phyloP scores from a whole-genome alignment of 2,329 filamentous ascomycete genomes.

The Hawksworthiomyces lignivorus region DNA sequence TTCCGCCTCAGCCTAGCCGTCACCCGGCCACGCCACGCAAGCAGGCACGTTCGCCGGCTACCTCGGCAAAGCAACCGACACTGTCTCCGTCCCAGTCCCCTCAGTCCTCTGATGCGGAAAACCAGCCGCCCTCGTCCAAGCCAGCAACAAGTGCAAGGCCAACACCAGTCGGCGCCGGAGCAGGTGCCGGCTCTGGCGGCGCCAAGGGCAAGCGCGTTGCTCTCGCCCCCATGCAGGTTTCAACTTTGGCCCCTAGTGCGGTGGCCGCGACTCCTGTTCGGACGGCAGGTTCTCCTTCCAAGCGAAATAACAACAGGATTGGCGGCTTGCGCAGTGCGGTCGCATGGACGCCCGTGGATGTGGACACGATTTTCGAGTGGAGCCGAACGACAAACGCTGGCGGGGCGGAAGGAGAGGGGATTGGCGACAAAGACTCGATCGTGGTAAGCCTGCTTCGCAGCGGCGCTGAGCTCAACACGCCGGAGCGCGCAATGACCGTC shows the following conservation, averaged over 20 bases:
- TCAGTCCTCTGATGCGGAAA: conserved; percentile 74
- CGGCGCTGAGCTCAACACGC: conserved; percentile 57
- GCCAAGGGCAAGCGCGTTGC: conserved; percentile 37
- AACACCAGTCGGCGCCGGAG: too few species aligned
- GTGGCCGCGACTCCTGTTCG: conserved; percentile 36
- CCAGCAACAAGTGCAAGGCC: too few species aligned
- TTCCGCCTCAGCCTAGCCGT: background rate
- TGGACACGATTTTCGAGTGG: conserved; percentile 61
- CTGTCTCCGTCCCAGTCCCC: conserved; percentile 60
- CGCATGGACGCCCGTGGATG: conserved; percentile 67
- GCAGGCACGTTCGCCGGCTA: conserved; percentile 32
- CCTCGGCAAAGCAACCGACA: conserved; percentile 44
- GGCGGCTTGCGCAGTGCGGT: conserved; percentile 47
- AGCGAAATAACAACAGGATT: conserved; percentile 41
- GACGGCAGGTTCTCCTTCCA: conserved; percentile 50
- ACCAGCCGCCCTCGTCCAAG: conserved; percentile 63
- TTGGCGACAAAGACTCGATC: conserved; percentile 17
- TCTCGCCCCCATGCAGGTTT: conserved; percentile 33
- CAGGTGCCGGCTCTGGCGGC: too few species aligned
- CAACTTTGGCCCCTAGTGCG: background rate
- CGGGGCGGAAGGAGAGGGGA: conserved; percentile 21
- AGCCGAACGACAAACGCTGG: too few species aligned
- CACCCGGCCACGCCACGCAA: conserved; percentile 34
- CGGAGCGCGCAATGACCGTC: conserved; percentile 84
- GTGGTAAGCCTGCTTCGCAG: conserved; percentile 41